Conservation (phyloP, 2,329 filamentous ascomycete species). For the Hymenoscyphus albidus region DNA sequence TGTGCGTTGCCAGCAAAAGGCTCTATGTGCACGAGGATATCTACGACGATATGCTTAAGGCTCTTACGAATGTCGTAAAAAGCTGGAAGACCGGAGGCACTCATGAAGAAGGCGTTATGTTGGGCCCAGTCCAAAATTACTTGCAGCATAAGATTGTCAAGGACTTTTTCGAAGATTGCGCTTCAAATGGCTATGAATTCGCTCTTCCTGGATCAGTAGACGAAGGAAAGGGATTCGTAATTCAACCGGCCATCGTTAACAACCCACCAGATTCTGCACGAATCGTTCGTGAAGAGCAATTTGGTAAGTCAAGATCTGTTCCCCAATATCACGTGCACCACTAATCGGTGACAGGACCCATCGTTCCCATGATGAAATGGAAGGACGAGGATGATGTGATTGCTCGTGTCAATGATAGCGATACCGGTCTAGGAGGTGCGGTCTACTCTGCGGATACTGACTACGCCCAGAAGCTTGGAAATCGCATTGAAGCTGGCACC, state of each 20-base stretch:
- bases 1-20: constrained; percentile 55
- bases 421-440: constrained; percentile 53
- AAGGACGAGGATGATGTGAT: constrained; percentile 57
- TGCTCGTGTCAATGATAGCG: constrained; percentile 48
- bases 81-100: constrained; percentile 40
- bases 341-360: constrained; percentile 42
- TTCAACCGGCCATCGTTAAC: constrained; percentile 55
- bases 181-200: constrained; percentile 49
- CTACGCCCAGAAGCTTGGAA: constrained; percentile 49
- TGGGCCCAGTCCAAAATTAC: constrained; percentile 59
- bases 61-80: constrained; percentile 44
- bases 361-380: constrained; percentile 61
- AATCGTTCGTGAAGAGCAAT: constrained; percentile 57
- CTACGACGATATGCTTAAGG: constrained; percentile 51
- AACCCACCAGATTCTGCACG: constrained; percentile 52
- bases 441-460: constrained; percentile 53
- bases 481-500: constrained; percentile 52
- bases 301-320: constrained; percentile 40
- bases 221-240: constrained; percentile 49
- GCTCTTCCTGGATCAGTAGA: constrained; percentile 42
- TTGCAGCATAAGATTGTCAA: constrained; percentile 62
- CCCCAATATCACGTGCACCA: background rate
- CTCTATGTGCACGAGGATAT: constrained; percentile 59
- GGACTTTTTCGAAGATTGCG: constrained; percentile 52
- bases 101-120: constrained; percentile 38